These are phyloP conservation scores for Apiospora marii DNA, from an alignment of 2,329 filamentous ascomycete species.

Conservation along the genomic window DNA sequence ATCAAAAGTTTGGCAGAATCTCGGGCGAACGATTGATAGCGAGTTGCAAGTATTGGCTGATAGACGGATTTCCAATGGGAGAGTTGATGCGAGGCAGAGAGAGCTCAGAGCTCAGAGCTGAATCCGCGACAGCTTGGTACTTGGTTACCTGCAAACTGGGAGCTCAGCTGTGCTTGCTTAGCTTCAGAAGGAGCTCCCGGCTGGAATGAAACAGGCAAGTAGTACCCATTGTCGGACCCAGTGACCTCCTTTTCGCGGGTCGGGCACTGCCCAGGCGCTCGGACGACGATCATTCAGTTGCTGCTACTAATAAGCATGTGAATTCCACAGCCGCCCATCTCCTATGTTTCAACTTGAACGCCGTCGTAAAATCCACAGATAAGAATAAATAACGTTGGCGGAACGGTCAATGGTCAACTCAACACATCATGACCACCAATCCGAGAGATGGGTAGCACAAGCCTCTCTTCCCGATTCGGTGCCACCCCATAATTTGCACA, in stretches of 20 bases:
- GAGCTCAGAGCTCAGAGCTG: neutral
- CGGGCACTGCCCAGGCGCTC: slow-evolving; percentile 5
- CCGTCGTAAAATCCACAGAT: neutral
- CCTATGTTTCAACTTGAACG: neutral
- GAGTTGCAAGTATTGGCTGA: neutral
- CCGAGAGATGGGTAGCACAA: neutral
- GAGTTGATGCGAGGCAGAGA: neutral
- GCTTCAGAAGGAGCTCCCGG: neutral
- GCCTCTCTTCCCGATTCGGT: neutral
- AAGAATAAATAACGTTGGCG: neutral
- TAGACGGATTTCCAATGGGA: neutral
- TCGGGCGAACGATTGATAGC: slow-evolving; percentile 2
- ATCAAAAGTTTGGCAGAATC: neutral
- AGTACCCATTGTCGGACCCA: neutral
- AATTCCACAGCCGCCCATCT: neutral
- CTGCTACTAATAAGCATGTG: neutral
- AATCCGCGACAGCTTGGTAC: too few species aligned
- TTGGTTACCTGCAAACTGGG: too few species aligned
- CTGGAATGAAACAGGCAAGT: neutral
- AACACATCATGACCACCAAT: neutral
- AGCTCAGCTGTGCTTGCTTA: neutral
- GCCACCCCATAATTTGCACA: neutral
- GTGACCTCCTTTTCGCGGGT: neutral
- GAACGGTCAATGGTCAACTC: neutral
- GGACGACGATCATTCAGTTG: neutral